Evolutionary conservation across 192 early-diverging fungal species (phyloP).

Genomic region (Backusella psychrophila): DNA sequence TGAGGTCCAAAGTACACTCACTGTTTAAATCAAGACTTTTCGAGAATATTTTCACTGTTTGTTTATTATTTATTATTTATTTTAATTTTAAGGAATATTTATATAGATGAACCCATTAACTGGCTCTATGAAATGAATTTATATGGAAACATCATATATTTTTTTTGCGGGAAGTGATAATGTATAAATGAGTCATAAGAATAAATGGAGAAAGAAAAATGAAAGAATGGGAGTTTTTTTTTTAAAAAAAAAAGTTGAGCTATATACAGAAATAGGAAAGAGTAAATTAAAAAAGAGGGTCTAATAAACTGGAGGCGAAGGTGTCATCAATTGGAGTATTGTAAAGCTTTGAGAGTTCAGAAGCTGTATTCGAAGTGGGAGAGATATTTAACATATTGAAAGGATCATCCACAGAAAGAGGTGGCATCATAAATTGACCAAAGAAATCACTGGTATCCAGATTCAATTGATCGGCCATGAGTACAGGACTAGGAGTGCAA

Average conservation of each 20-base stretch:
- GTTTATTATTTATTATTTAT: background rate
- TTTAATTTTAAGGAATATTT: constrained; percentile 5
- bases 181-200: constrained; percentile 7
- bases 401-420: constrained; percentile 12
- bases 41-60: background rate
- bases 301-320: background rate
- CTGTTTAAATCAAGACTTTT: background rate
- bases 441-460: constrained; percentile 8
- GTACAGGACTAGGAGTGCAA: constrained; percentile 12
- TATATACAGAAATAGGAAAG: constrained; percentile 3
- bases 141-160: background rate
- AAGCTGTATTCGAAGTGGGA: background rate
- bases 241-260: background rate
- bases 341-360: background rate
- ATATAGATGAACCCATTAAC: background rate
- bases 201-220: background rate
- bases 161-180: background rate
- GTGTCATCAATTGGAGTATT: background rate
- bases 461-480: background rate
- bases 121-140: constrained; percentile 3
- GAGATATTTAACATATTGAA: constrained; percentile 11
- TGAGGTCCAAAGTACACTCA: too few species aligned
- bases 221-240: constrained; percentile 7
- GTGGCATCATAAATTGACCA: constrained; percentile 19
- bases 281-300: constrained; percentile 16